These are phyloP conservation scores for Monosporascus sp. DNA, from an alignment of 2,329 filamentous ascomycete genomes.

Conservation along the genomic window DNA sequence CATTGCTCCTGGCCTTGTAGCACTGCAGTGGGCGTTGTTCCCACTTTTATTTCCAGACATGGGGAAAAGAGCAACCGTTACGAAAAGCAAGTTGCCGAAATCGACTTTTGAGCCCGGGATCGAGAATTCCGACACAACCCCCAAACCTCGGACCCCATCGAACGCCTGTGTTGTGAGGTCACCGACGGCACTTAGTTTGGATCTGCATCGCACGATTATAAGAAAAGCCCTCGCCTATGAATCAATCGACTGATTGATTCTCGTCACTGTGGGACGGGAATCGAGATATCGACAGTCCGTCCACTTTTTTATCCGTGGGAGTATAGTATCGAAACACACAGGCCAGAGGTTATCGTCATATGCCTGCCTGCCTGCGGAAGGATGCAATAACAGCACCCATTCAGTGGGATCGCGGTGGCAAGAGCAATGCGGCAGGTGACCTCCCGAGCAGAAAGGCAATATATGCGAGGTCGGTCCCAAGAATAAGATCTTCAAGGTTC, in stretches of 20 bases:
- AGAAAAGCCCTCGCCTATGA: background rate
- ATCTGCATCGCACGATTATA: background rate
- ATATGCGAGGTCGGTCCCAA: too few relatives aligned
- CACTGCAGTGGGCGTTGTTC: background rate
- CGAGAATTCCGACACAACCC: slow-evolving; percentile 17
- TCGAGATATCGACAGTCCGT: background rate
- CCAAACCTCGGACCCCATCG: background rate
- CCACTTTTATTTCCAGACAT: slow-evolving; percentile 3
- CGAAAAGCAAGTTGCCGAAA: slow-evolving; percentile 16
- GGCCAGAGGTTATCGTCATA: too few relatives aligned
- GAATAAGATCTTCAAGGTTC: too few relatives aligned
- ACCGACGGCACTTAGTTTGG: background rate
- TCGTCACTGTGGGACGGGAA: background rate
- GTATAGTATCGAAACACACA: too few relatives aligned
- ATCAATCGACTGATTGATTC: background rate
- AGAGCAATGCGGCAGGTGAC: too few relatives aligned
- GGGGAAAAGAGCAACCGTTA: slow-evolving; percentile 6
- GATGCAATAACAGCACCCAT: too few relatives aligned
- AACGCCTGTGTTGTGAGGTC: background rate
- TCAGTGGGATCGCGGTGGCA: too few relatives aligned
- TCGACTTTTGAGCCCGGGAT: slow-evolving; percentile 25
- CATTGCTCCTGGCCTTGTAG: too few relatives aligned
- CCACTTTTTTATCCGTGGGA: too few relatives aligned
- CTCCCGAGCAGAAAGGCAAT: too few relatives aligned
- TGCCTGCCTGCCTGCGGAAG: too few relatives aligned